Base-by-base conservation (phyloP, 441 rosid species). In the Brassica balearica region DNA sequence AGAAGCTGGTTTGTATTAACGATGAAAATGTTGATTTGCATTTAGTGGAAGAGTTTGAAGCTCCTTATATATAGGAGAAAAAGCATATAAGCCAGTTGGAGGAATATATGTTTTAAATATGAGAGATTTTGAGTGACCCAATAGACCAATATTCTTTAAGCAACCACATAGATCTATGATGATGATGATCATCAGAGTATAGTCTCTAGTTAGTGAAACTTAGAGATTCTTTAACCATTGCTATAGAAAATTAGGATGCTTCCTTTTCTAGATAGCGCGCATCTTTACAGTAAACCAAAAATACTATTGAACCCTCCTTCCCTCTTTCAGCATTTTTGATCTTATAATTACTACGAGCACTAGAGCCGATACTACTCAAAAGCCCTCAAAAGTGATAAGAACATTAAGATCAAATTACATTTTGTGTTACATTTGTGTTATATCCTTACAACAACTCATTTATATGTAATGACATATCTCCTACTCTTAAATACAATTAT, bases 241-340 rank as follows among this genome's bases (percentile, higher is more conserved):
- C 63, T 69, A 68, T 23, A 6, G 22, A 12, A 69, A 69, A 56
- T 22, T 68, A 61, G 38, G 75, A 79, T 77, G 62, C 71, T 74
- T 73, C 69, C 60, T 69, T 68, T 69, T 63, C 70, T 79, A 68
- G 65, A 29, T 73, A 63, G 22, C 27, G 27, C 27, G 3, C 46
- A 68, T 78, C 74, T 15, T 27, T 73, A 73, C 64, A 8, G 4
- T 29, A 74, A 64, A 59, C 29, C 71, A 71, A 56, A 65, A 53
- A 67, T 17, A 69, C 15, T 74, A 64, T 74, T 80, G 69, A 71
- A 74, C 79, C 70, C 74, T 73, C 61, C 68, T 74, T 55, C 22
- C 78, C 61, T 62, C 60, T 62, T 73, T 79, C 10, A 79, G 82
- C 65, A 79, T 62, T 73, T 68, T 62, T 71, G 62, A 63, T 73